Percentiles rank a stretch among this genome's conserved stretches.
Evolutionary conservation across 768 basidiomycete species (phyloP).

Genomic region (Leccinum disarticulatum): DNA sequence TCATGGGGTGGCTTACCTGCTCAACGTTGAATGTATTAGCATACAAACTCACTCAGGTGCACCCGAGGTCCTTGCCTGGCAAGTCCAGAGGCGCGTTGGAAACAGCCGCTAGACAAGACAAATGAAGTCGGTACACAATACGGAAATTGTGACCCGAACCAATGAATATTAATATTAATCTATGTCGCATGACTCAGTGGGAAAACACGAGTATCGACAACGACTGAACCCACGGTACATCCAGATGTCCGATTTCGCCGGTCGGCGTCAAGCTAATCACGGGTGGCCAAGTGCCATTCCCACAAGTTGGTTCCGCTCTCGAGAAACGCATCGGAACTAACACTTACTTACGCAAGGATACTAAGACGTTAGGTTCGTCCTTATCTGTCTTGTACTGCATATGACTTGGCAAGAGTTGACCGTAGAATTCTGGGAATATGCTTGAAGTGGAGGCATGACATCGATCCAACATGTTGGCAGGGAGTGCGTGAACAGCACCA

Average conservation of each 20-base stretch:
- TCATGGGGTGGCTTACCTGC: too few species aligned
- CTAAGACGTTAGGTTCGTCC: background rate
- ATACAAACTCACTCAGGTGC: too few species aligned
- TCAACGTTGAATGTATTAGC: too few species aligned
- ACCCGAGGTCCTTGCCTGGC: too few species aligned
- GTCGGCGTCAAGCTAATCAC: background rate
- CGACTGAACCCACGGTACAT: background rate
- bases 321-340: background rate
- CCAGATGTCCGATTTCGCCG: background rate
- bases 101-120: background rate
- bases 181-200: slow-evolving; percentile 1
- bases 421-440: background rate
- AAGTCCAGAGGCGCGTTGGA: too few species aligned
- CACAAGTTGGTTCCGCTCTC: background rate
- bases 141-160: background rate
- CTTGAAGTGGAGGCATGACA: background rate
- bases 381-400: background rate
- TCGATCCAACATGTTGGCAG: background rate
- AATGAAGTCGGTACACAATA: background rate
- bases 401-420: background rate
- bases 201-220: background rate
- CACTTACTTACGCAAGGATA: background rate
- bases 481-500: background rate
- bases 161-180: background rate
- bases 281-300: background rate